Conservation (phyloP, 805 yeast species). For the Starmera dryadoides region DNA sequence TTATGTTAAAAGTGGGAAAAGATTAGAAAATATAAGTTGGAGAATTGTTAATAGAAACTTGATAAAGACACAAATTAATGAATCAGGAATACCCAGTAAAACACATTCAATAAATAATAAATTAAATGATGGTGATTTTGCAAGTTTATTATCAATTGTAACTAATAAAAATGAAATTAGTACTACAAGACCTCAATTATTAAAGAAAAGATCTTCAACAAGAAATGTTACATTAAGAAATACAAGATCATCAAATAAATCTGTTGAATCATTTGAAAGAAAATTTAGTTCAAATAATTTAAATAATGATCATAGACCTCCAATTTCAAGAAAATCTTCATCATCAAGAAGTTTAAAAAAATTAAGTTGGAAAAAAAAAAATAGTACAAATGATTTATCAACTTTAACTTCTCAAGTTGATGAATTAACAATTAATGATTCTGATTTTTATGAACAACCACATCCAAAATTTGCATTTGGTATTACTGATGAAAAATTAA, state of each 20-base stretch:
- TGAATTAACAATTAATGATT: constrained; percentile 7
- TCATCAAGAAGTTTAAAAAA: constrained; percentile 19
- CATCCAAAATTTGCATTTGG: constrained; percentile 23
- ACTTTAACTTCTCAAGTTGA: not conserved
- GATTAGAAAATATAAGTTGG: constrained; percentile 25
- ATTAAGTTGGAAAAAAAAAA: constrained; percentile 9
- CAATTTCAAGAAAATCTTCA: constrained; percentile 14
- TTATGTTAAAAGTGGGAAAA: constrained; percentile 21
- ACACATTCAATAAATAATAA: constrained; percentile 6
- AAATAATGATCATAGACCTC: constrained; percentile 10
- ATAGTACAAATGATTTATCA: constrained; percentile 9
- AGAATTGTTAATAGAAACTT: constrained; percentile 23
- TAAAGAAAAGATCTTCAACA: constrained; percentile 15
- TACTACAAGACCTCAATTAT: constrained; percentile 11
- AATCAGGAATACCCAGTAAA: not conserved
- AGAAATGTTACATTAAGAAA: constrained; percentile 6
- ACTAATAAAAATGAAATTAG: constrained; percentile 14
- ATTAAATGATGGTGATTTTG: constrained; percentile 19
- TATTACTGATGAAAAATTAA: constrained; percentile 5
- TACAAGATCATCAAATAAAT: constrained; percentile 5
- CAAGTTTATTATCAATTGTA: constrained; percentile 19
- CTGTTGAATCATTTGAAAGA: constrained; percentile 1
- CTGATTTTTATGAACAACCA: constrained; percentile 21
- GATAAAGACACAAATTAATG: constrained; percentile 9
- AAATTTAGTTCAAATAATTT: too few relatives aligned